Evolutionary conservation across 2,329 filamentous ascomycete genomes (phyloP), one percentile per base, ranked within the genome.

Genomic region (Xylariaceae sp.): DNA sequence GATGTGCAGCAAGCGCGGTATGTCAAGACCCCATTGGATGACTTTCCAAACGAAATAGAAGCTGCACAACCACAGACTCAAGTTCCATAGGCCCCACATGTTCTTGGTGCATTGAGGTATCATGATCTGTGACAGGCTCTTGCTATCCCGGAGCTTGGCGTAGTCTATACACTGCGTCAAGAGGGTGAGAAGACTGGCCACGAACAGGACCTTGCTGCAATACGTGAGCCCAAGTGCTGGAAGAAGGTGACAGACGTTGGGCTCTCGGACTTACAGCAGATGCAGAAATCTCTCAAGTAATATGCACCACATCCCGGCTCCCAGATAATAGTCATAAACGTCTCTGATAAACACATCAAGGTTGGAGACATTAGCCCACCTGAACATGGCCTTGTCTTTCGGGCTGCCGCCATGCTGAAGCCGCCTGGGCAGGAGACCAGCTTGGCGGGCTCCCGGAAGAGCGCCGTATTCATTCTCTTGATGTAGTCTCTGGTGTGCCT

Each of bases 301-400:
- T 34, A 94, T 94, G 37, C 85, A 93, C 73, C 80, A 88, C 23
- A 94, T 77, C 0, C 89, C 89, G 43, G 86, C 82, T 2, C 82
- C 83, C 32, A 82, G 67, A 51, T 84, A 94, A 59, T 94, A 95
- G 44, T 83, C 72, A 55, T 95, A 95, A 3, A 94, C 85, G 42
- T 77, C 83, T 35, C 77, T 74, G 52, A 94, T 77, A 55, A 94
- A 95, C 49, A 78, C 81, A 58, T 95, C 89, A 33, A 95, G 67
- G 52, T 94, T 92, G 23, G 84, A 77, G 37, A 92, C 85, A 51
- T 94, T 94, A 35, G 85, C 85, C 84, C 89, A 95, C 59, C 85
- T 75, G 81, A 87, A 95, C 65, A 94, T 76, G 3, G 89, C 88
- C 57, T 80, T 83, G 52, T 90, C 83, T 57, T 78, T 78, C 10